Conservation (phyloP, 768 basidiomycete species). For the Leucosporidium creatinivorum region DNA sequence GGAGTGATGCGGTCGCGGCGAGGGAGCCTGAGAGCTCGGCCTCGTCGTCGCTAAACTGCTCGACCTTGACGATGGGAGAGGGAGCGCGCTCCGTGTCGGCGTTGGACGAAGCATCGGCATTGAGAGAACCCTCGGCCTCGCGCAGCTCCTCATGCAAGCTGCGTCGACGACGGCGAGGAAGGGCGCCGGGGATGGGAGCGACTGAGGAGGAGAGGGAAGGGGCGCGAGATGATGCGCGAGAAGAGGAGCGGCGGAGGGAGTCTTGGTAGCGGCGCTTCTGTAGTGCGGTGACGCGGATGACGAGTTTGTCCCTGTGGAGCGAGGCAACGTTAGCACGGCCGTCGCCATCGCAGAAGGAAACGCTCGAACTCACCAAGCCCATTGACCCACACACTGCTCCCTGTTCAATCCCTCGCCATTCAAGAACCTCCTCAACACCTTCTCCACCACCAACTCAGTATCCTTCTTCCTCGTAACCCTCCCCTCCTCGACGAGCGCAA, state of each 20-base stretch:
- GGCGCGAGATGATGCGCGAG: neutral
- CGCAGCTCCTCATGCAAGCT: neutral
- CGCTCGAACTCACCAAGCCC: conserved; percentile 51
- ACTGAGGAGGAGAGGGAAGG: neutral
- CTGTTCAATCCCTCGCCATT: conserved; percentile 40
- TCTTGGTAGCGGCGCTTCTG: conserved; percentile 48
- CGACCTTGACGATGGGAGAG: no score
- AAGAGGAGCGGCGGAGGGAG: neutral
- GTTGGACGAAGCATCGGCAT: neutral
- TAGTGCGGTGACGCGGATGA: conserved; percentile 52
- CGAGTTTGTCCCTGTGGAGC: conserved; percentile 49
- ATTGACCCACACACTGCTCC: conserved; percentile 48
- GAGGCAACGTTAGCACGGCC: no score
- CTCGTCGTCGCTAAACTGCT: no score
- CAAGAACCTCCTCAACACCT: conserved; percentile 58
- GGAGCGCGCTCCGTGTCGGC: neutral
- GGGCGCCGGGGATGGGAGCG: neutral
- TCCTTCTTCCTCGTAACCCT: conserved; percentile 38
- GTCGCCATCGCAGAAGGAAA: conserved; percentile 1
- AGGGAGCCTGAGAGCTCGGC: no score
- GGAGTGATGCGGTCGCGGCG: neutral
- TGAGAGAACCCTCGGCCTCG: neutral
- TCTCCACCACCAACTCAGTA: conserved; percentile 35
- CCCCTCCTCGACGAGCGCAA: conserved; percentile 63
- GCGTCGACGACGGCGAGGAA: neutral